Conservation (phyloP, 139 green algal genomes). For the Micractinium conductrix region DNA sequence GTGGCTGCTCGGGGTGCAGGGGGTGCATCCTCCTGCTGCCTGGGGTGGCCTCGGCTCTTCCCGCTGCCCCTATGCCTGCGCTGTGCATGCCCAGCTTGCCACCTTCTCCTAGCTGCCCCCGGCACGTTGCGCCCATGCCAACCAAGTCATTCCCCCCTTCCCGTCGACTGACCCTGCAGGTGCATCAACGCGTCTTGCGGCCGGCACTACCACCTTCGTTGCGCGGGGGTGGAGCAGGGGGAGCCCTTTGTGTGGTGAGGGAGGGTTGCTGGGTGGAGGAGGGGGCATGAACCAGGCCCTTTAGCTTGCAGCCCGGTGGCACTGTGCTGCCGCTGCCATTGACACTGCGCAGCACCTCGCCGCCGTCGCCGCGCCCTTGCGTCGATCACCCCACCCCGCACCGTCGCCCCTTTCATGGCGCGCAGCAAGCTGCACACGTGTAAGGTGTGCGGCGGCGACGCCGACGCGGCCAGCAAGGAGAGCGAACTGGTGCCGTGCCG, state of each 20-base stretch:
- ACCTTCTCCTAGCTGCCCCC: not conserved
- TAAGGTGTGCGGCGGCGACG: not conserved
- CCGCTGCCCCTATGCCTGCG: not conserved
- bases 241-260: constrained; percentile 33
- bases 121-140: not conserved
- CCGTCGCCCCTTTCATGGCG: not conserved
- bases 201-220: constrained; percentile 60
- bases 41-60: too few species aligned
- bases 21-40: too few species aligned
- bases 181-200: constrained; percentile 59
- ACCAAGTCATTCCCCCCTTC: not conserved
- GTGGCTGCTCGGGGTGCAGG: not conserved
- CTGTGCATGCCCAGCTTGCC: not conserved
- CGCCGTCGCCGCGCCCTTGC: too few species aligned
- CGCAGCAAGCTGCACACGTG: constrained; percentile 50
- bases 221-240: constrained; percentile 22
- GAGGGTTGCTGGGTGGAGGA: not conserved
- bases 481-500: constrained; percentile 60
- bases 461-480: not conserved
- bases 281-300: not conserved
- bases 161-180: constrained; percentile 6
- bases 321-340: too few species aligned
- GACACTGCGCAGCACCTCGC: too few species aligned
- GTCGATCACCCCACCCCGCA: too few species aligned
- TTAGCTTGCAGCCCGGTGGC: not conserved